These are phyloP conservation scores for Meyerozyma athensensis DNA, from an alignment of 1,139 yeast species.

Conservation along the genomic window DNA sequence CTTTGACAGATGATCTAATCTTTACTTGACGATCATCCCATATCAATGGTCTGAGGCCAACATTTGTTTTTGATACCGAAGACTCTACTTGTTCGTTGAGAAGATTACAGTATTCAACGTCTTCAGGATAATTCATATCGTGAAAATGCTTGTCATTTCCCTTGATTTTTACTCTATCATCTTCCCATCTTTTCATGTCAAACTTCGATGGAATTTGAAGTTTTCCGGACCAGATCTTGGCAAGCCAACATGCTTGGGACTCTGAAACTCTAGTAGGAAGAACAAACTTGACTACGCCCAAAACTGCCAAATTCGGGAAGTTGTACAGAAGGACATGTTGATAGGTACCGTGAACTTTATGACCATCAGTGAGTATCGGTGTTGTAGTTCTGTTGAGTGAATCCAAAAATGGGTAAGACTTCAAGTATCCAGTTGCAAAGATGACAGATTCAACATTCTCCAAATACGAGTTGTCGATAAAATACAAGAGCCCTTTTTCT, in stretches of 20 bases:
- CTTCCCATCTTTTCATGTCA: constrained; percentile 38
- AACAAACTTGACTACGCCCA: constrained; percentile 47
- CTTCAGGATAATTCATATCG: constrained; percentile 42
- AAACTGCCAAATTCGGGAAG: constrained; percentile 54
- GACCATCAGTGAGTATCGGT: constrained; percentile 41
- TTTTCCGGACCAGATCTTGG: constrained; percentile 50
- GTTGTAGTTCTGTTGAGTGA: constrained; percentile 16
- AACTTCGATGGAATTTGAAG: constrained; percentile 38
- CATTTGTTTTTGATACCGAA: constrained; percentile 18
- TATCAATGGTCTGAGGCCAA: constrained; percentile 31
- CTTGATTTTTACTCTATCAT: constrained; percentile 22
- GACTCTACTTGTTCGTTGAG: constrained; percentile 34
- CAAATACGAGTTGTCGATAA: constrained; percentile 1
- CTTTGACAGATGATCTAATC: constrained; percentile 28
- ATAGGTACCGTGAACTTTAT: constrained; percentile 46
- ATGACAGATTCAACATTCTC: constrained; percentile 1
- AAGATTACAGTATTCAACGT: constrained; percentile 39
- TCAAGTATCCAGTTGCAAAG: constrained; percentile 10
- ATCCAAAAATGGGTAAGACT: constrained; percentile 43
- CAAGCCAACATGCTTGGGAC: constrained; percentile 51
- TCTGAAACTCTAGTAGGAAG: constrained; percentile 60
- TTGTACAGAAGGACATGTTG: constrained; percentile 47
- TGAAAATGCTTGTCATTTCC: constrained; percentile 44
- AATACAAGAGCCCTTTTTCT: neutral
- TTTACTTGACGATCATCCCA: constrained; percentile 34